Evolutionary conservation across 164 flowering plant genomes (phyloP), one percentile per base, ranked within the genome.

Genomic region (Paratinospora sagittata): DNA sequence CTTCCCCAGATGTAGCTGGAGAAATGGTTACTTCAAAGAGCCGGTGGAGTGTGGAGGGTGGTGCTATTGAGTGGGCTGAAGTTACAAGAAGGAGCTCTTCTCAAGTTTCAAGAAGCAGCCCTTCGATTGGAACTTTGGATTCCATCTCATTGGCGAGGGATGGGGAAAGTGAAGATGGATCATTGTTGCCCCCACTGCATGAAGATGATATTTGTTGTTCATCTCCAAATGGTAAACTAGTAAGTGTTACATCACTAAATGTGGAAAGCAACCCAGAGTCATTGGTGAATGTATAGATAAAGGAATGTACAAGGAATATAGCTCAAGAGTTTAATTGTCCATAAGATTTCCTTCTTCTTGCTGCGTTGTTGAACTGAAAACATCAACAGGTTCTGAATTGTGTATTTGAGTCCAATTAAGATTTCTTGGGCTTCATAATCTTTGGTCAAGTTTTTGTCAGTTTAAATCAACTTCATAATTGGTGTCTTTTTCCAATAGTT

Each of bases 201-300:
- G 72, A 63, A 16, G 79, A 72, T 26, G 67, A 75, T 65, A 34
- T 36, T 58, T 47, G 16, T 24, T 70, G 67, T 37, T 37, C 77
- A 52, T 78, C 87, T 57, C 79, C 83, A 68, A 75, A 71, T 24
- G 81, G 78, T 76, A 82, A 81, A 26, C 74, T 69, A 81, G 86
- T 87, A 84, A 3, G 78, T 72, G 24, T 23, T 52, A n/a, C 36
- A 30, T 65, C 7, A 58, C 1, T 58, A n/a, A 16, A 41, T 41
- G 37, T 26, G 27, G 57, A 47, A 67, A 23, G n/a, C n/a, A n/a
- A n/a, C n/a, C n/a, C n/a, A n/a, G n/a, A n/a, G 30, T 33, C 8
- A 17, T 19, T 13, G 34, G 27, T 69, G 47, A 61, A 16, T 27
- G 17, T 68, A 43, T 27, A 68, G 26, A 26, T 70, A 61, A 62